These are phyloP conservation scores for Cercospora sp. DNA, from an alignment of 2,329 filamentous ascomycete species.

Conservation along the genomic window DNA sequence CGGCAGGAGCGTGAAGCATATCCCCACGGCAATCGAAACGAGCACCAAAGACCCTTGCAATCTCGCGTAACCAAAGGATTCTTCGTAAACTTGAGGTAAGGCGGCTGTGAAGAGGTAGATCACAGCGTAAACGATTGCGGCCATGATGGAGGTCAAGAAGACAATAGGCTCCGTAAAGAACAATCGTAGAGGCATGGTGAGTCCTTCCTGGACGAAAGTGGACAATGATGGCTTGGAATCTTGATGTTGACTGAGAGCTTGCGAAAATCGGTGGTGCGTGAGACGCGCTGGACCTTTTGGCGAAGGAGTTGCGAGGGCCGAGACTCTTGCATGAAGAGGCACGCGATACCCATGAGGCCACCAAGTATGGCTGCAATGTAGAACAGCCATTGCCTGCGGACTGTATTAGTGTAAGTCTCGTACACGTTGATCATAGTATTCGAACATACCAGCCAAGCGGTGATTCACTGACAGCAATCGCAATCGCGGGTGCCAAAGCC, in stretches of 20 bases:
- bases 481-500: constrained; percentile 47
- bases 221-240: constrained; percentile 38
- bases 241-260: constrained; percentile 40
- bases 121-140: constrained; percentile 46
- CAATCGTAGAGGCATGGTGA: constrained; percentile 40
- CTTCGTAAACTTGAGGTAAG: constrained; percentile 42
- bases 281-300: constrained; percentile 37
- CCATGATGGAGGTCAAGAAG: constrained; percentile 46
- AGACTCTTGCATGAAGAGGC: constrained; percentile 46
- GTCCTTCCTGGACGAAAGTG: constrained; percentile 36
- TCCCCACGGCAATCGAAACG: constrained; percentile 51
- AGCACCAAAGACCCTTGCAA: constrained; percentile 54
- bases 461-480: constrained; percentile 30
- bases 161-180: constrained; percentile 52
- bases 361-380: constrained; percentile 45
- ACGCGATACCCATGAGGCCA: constrained; percentile 38
- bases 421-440: neutral
- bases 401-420: neutral
- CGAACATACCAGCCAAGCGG: constrained; percentile 22
- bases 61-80: constrained; percentile 35
- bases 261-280: constrained; percentile 30
- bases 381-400: constrained; percentile 48
- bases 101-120: constrained; percentile 43
- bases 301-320: constrained; percentile 47
- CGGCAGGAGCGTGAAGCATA: constrained; percentile 46